These are phyloP conservation scores for Cynanchum wilfordii DNA, from an alignment of 257 asterid genomes.

Conservation along the genomic window DNA sequence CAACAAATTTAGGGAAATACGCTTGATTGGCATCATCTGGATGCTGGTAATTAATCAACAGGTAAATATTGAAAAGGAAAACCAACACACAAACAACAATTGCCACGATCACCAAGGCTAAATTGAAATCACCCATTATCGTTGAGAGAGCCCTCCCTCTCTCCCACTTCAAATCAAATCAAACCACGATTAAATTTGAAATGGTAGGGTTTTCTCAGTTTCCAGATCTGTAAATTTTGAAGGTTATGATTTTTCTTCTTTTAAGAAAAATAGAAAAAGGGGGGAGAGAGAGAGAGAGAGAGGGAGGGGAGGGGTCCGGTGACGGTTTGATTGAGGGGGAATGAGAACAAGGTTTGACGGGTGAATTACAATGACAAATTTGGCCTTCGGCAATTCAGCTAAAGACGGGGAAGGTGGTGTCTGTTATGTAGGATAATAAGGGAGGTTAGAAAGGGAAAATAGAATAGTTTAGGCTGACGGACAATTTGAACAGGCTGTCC, in stretches of 20 bases:
- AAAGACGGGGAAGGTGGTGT: background rate
- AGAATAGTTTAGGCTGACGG: too few relatives aligned
- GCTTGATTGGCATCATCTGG: constrained; percentile 98
- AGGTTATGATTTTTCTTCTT: background rate
- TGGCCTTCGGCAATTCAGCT: background rate
- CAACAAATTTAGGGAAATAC: constrained; percentile 92
- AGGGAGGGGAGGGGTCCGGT: background rate
- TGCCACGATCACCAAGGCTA: constrained; percentile 88
- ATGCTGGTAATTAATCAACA: constrained; percentile 87
- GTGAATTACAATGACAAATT: background rate
- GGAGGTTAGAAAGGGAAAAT: constrained; percentile 10
- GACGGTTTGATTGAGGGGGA: constrained; percentile 15
- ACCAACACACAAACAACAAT: constrained; percentile 76
- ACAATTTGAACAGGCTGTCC: constrained; percentile 17
- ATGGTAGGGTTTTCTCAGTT: constrained; percentile 14
- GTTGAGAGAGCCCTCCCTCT: constrained; percentile 18
- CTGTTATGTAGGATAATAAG: background rate
- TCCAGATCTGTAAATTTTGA: constrained; percentile 8
- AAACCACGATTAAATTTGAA: constrained; percentile 16
- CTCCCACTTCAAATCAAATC: constrained; percentile 27
- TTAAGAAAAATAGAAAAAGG: background rate
- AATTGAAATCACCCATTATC: constrained; percentile 93
- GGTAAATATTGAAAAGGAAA: constrained; percentile 76
- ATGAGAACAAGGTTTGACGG: background rate
- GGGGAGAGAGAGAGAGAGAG: background rate